Percentiles rank a stretch among this genome's conserved stretches.
Evolutionary conservation across 2,329 filamentous ascomycete genomes (phyloP).

Genomic region (Fusarium verrucosum): DNA sequence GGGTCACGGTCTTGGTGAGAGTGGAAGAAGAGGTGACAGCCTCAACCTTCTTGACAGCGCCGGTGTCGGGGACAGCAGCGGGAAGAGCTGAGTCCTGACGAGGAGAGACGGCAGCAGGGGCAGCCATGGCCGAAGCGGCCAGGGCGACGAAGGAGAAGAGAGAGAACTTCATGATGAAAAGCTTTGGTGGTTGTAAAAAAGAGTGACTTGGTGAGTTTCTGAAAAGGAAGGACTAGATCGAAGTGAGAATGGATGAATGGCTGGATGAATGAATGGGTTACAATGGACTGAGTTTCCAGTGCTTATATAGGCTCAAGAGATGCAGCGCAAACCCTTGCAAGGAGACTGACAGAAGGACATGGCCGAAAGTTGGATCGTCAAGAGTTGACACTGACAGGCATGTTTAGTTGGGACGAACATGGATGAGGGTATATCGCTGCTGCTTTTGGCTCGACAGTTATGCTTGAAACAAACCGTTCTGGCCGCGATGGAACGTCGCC

Average conservation of each 20-base stretch:
- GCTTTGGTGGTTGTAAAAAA: background rate
- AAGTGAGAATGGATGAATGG: slow-evolving; percentile 1
- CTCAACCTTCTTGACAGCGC: background rate
- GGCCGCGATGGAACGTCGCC: slow-evolving; percentile 3
- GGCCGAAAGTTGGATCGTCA: slow-evolving; percentile 20
- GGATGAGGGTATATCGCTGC: background rate
- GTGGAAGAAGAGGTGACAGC: background rate
- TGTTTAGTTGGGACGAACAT: background rate
- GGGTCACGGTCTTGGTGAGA: slow-evolving; percentile 21
- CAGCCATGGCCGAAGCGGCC: slow-evolving; percentile 15
- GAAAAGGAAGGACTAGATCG: slow-evolving; percentile 20
- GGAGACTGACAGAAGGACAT: background rate
- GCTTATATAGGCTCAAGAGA: slow-evolving; percentile 7
- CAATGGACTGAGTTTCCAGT: background rate
- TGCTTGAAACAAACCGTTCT: slow-evolving; percentile 1
- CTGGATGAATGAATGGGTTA: background rate
- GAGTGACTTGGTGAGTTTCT: slow-evolving; percentile 25
- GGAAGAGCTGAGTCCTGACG: slow-evolving; percentile 1
- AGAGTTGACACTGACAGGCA: background rate
- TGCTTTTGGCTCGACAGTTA: background rate
- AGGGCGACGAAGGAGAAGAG: slow-evolving; percentile 16
- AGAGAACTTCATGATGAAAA: slow-evolving; percentile 25
- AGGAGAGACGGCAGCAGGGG: background rate
- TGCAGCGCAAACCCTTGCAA: background rate
- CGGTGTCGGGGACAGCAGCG: background rate